phyloP scores from a whole-genome alignment of 257 asterid genomes.

The Solanum medicagineum region DNA sequence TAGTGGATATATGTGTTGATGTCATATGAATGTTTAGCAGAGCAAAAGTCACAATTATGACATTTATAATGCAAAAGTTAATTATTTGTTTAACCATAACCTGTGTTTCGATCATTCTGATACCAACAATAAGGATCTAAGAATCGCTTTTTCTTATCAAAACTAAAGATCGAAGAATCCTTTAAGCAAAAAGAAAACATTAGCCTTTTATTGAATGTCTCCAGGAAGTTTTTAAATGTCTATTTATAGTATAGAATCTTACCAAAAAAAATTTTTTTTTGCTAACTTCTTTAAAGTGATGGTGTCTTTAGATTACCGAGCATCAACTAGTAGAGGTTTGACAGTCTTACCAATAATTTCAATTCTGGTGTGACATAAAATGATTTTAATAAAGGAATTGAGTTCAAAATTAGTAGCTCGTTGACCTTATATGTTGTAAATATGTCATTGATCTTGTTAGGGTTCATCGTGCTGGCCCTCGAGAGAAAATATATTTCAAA shows the following conservation, averaged over 20 bases:
- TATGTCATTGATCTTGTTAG: constrained; percentile 9
- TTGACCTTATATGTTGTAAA: neutral
- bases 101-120: neutral
- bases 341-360: neutral
- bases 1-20: neutral
- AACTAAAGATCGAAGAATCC: neutral
- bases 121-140: neutral
- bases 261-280: neutral
- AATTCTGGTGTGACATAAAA: neutral
- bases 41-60: neutral
- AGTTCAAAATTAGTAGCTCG: neutral
- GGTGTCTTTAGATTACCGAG: neutral
- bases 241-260: neutral
- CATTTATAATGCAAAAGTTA: neutral
- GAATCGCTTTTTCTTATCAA: neutral
- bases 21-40: neutral
- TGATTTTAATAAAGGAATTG: neutral
- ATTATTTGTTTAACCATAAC: neutral
- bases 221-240: neutral
- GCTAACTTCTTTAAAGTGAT: neutral
- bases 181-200: neutral
- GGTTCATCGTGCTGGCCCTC: constrained; percentile 94
- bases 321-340: neutral
- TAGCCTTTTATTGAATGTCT: neutral
- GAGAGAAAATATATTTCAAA: constrained; percentile 68